These are phyloP conservation scores for Psilocybe cyanescens DNA, from an alignment of 768 basidiomycete species.

Conservation along the genomic window DNA sequence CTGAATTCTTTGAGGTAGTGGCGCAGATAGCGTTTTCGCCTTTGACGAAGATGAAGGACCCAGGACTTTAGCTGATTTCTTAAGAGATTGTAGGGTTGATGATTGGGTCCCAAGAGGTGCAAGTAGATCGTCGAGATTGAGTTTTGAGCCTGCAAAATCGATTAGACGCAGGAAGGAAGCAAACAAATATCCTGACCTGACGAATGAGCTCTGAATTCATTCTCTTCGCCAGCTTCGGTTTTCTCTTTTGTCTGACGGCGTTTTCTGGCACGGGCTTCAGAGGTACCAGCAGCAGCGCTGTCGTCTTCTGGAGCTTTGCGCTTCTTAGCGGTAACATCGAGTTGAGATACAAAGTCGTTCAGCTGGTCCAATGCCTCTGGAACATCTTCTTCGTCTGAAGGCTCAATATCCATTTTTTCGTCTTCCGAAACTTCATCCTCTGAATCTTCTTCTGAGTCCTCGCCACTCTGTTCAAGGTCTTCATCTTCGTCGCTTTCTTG, in stretches of 20 bases:
- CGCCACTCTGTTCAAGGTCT: constrained; percentile 35
- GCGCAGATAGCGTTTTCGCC: constrained; percentile 72
- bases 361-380: constrained; percentile 70
- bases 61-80: constrained; percentile 71
- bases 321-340: constrained; percentile 67
- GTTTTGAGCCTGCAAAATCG: constrained; percentile 47
- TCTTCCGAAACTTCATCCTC: constrained; percentile 42
- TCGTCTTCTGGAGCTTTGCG: constrained; percentile 64
- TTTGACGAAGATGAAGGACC: constrained; percentile 40
- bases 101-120: constrained; percentile 70
- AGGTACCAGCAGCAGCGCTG: constrained; percentile 20
- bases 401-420: constrained; percentile 46
- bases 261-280: constrained; percentile 43
- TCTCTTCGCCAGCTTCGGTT: constrained; percentile 80
- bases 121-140: constrained; percentile 76
- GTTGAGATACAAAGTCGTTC: constrained; percentile 68
- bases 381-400: constrained; percentile 56
- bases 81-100: constrained; percentile 65
- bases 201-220: constrained; percentile 70
- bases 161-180: not conserved
- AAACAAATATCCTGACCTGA: constrained; percentile 40
- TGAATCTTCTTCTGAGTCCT: constrained; percentile 33
- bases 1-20: constrained; percentile 84
- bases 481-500: constrained; percentile 35
- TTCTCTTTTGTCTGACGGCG: constrained; percentile 69